A percentile compares a stretch with the other conserved stretches of the same genome.
phyloP scores from a whole-genome alignment of 352 stramenopile genomes.

The Plasmopara viticola region DNA sequence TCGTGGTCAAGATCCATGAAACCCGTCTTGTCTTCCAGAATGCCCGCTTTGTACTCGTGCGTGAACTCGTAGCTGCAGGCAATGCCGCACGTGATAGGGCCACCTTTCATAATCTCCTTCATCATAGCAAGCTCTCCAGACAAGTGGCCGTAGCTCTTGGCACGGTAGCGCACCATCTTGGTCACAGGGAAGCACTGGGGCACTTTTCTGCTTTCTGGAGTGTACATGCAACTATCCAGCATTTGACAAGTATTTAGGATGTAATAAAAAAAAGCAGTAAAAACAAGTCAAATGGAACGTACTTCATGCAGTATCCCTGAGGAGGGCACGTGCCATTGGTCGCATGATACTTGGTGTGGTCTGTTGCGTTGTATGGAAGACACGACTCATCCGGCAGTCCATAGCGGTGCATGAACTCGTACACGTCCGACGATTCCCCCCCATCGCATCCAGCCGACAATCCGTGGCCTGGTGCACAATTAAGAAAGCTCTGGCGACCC shows the following conservation, averaged over 20 bases:
- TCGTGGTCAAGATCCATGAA: slow-evolving; percentile 85
- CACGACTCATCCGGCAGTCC: slow-evolving; percentile 75
- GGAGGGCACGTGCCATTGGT: slow-evolving; percentile 72
- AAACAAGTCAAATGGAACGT: background rate
- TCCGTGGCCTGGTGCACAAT: slow-evolving; percentile 68
- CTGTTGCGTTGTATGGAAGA: slow-evolving; percentile 76
- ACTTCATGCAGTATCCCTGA: slow-evolving; percentile 82
- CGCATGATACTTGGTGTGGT: slow-evolving; percentile 60
- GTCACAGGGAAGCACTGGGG: slow-evolving; percentile 67
- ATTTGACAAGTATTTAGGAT: no score
- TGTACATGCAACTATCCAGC: slow-evolving; percentile 66
- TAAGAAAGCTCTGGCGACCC: slow-evolving; percentile 72
- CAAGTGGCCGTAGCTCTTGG: slow-evolving; percentile 63
- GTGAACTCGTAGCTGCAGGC: slow-evolving; percentile 84
- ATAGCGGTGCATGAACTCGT: slow-evolving; percentile 74
- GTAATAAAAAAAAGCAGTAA: no score
- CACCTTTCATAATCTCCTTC: slow-evolving; percentile 64
- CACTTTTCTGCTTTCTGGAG: slow-evolving; percentile 34
- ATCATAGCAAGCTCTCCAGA: slow-evolving; percentile 76
- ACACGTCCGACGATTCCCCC: slow-evolving; percentile 66
- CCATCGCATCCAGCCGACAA: slow-evolving; percentile 61
- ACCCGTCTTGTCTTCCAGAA: slow-evolving; percentile 86
- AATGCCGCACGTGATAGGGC: slow-evolving; percentile 92
- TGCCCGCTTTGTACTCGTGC: slow-evolving; percentile 90
- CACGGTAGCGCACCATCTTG: slow-evolving; percentile 74